A percentile compares a stretch with the other conserved stretches of the same genome.
Evolutionary conservation across 768 basidiomycete genomes (phyloP).

Genomic region (Tylopilus sp.): DNA sequence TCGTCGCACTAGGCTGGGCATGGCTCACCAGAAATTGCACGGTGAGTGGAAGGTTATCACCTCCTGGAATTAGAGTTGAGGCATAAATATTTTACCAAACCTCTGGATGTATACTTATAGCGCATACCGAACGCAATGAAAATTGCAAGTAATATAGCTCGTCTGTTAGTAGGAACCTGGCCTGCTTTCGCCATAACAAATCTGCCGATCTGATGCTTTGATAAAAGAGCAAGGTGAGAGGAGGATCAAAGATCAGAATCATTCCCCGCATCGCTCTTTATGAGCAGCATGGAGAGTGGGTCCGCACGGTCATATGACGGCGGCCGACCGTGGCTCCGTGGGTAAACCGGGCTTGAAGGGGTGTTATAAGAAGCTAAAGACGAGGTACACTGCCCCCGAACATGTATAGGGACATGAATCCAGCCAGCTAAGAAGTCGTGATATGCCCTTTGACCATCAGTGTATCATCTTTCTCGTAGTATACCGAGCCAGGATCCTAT

Average conservation of each 20-base stretch:
- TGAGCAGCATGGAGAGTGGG: neutral
- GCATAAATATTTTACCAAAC: neutral
- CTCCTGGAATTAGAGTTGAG: conserved; percentile 4
- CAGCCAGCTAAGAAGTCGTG: neutral
- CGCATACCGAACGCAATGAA: conserved; percentile 17
- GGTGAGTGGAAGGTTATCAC: neutral
- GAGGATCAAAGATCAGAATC: neutral
- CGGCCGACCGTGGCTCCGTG: neutral
- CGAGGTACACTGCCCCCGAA: neutral
- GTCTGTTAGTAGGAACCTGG: conserved; percentile 10
- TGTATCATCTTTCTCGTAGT: neutral
- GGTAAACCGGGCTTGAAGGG: neutral
- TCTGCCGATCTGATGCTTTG: neutral
- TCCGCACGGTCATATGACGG: conserved; percentile 6
- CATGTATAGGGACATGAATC: neutral
- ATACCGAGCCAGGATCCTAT: neutral
- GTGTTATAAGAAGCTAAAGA: neutral
- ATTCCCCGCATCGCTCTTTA: neutral
- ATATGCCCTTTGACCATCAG: neutral
- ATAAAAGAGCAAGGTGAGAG: neutral
- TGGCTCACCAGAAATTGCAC: conserved; percentile 1
- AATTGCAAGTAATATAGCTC: conserved; percentile 11
- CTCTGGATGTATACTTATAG: neutral
- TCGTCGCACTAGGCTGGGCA: neutral
- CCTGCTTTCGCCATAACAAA: neutral